Conservation (phyloP, 2,329 filamentous ascomycete species). For the Fusarium piperis region DNA sequence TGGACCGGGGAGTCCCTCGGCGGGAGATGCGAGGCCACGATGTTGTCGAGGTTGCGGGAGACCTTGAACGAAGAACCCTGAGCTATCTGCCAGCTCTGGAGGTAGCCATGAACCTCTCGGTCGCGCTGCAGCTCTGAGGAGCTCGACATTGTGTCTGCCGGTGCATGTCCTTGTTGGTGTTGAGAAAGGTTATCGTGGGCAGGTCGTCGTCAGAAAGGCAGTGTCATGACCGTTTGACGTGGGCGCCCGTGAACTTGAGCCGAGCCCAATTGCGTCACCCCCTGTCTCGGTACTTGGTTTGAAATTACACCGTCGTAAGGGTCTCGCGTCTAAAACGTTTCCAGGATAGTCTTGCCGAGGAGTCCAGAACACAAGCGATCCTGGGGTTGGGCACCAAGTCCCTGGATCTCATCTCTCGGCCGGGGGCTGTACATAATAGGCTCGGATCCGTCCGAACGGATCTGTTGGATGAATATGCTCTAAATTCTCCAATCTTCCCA, state of each 20-base stretch:
- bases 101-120: slow-evolving; percentile 45
- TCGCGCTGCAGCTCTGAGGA: slow-evolving; percentile 44
- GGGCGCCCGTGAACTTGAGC: not conserved
- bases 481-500: not conserved
- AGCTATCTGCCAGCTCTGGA: slow-evolving; percentile 46
- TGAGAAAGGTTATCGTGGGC: not conserved
- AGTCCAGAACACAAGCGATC: not conserved
- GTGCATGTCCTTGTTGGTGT: slow-evolving; percentile 16
- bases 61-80: slow-evolving; percentile 47
- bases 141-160: slow-evolving; percentile 33
- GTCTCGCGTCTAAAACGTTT: slow-evolving; percentile 10
- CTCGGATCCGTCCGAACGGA: not conserved
- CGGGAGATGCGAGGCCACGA: slow-evolving; percentile 41
- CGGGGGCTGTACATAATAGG: not conserved
- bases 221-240: slow-evolving; percentile 19
- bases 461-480: not conserved
- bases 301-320: not conserved
- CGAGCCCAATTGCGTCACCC: not conserved
- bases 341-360: slow-evolving; percentile 3
- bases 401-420: not conserved
- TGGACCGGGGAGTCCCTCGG: slow-evolving; percentile 41
- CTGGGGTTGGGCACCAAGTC: not conserved
- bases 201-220: not conserved
- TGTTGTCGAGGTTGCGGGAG: slow-evolving; percentile 45
- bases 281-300: not conserved